Base-by-base conservation (phyloP, 257 asterid species). In the Jacaranda mimosifolia region DNA sequence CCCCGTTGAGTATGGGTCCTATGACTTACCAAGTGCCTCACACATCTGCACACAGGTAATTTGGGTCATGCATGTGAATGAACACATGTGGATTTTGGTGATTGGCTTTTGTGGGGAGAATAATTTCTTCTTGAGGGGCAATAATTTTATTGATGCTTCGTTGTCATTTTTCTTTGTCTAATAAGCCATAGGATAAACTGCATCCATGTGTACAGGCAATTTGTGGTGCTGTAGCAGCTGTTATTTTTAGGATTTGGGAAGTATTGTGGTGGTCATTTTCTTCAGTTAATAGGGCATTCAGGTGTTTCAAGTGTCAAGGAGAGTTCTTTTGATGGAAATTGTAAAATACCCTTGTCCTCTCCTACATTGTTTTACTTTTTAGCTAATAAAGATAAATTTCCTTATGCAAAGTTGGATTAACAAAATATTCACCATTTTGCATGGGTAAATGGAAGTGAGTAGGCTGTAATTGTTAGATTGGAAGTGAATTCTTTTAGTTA, bases 1-100 rank as follows among this genome's bases (percentile, higher is more conserved):
- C 89, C 10, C 91, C 90, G 0, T 5, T 78, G 84, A 83, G 43
- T 81, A 84, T 84, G 88, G 84, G 78, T 9, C 81, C 88, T 3
- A 46, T 77, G 85, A 83, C 87, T 12, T 80, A 90, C 78, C 85
- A 83, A 5, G 82, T 85, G 83, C 84, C 89, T 1, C 91, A 81
- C 73, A 75, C 89, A 70, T 81, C 91, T 7, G 84, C 83, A 0
- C 92, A 83, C 73, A 77, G 90, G 90, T 91, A 76, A 85, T 72
- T 14, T 43, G 9, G 35, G 74, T 12, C 10, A 11, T 57, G 49
- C 67, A 73, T 66, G 63, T 66, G 63, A 36, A 45, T n/a, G 42
- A 39, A 67, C 45, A 51, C 38, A 8, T 64, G 3, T 45, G 60
- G 48, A 32, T 46, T 53, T 15, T 17, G 56, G 36, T 67, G 60